Conservation (phyloP, 805 yeast genomes). For the Saccharomyces jurei region DNA sequence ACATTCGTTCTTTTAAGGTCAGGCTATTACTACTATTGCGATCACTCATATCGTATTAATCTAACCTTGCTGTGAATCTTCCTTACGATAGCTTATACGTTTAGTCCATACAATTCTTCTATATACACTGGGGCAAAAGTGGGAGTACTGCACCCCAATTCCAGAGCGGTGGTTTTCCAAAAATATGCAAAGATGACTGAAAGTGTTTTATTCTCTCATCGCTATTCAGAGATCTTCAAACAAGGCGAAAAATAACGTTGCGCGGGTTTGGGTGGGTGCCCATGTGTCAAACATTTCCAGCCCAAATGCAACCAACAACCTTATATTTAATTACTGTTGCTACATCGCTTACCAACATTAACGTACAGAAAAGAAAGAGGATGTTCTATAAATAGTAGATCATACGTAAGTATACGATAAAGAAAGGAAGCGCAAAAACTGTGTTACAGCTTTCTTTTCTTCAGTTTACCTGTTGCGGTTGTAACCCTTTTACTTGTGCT, state of each 20-base stretch:
- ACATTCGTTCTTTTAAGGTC: conserved; percentile 51
- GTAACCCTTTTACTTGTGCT: conserved; percentile 54
- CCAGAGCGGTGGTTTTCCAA: neutral
- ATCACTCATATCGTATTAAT: conserved; percentile 1
- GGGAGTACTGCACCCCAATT: neutral
- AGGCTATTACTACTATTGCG: conserved; percentile 4
- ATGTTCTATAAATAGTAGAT: neutral
- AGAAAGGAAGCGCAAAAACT: neutral
- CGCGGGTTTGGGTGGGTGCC: neutral
- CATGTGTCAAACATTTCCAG: neutral
- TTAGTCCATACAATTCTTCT: neutral
- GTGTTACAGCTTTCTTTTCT: conserved; percentile 16
- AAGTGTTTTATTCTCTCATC: neutral
- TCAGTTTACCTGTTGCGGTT: conserved; percentile 47
- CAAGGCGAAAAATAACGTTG: neutral
- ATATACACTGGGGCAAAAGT: neutral
- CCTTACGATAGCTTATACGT: neutral
- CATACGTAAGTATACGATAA: neutral
- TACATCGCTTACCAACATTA: neutral
- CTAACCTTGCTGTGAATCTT: neutral
- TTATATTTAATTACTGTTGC: neutral
- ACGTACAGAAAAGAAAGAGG: neutral
- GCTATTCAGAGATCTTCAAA: neutral
- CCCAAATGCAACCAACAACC: neutral
- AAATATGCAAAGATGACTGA: neutral